A percentile compares a stretch with the other conserved stretches of the same genome.
Evolutionary conservation across 1,139 yeast genomes (phyloP).

Genomic region (Diutina siamensis): DNA sequence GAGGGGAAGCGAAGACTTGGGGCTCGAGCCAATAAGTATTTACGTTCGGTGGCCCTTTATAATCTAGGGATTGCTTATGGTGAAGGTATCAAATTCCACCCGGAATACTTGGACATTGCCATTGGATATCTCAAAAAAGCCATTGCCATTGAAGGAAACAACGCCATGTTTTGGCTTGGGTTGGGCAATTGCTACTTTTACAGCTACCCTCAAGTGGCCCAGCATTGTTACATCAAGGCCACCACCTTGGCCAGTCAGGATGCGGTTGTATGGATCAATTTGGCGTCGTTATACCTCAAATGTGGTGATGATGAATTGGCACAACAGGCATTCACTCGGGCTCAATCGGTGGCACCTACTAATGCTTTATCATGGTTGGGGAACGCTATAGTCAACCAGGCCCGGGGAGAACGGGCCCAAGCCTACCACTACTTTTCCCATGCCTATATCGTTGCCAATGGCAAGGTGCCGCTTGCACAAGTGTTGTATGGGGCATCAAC

Average conservation of each 20-base stretch:
- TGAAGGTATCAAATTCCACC: constrained; percentile 12
- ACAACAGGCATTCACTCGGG: constrained; percentile 55
- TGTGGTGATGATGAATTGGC: constrained; percentile 66
- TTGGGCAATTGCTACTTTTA: constrained; percentile 61
- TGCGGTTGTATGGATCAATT: constrained; percentile 64
- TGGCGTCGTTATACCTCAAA: constrained; percentile 66
- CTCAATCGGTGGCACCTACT: constrained; percentile 77
- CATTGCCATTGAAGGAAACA: constrained; percentile 57
- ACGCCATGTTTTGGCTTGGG: constrained; percentile 69
- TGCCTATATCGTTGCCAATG: constrained; percentile 66
- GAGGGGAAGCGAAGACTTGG: neutral
- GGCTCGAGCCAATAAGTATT: constrained; percentile 24
- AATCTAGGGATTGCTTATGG: constrained; percentile 63
- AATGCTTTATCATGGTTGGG: constrained; percentile 79
- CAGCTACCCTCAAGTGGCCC: constrained; percentile 61
- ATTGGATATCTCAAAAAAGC: constrained; percentile 45
- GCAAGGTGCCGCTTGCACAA: constrained; percentile 60
- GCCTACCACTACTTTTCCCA: constrained; percentile 61
- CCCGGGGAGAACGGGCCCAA: constrained; percentile 38
- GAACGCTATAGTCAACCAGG: constrained; percentile 58
- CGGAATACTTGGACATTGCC: constrained; percentile 30
- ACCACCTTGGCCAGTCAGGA: constrained; percentile 58
- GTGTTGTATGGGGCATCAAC: constrained; percentile 52
- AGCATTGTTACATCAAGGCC: constrained; percentile 87
- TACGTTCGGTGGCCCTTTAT: constrained; percentile 50